Base-by-base conservation (phyloP, 1,284 basidiomycete genomes). In the Caloboletus firmus region DNA sequence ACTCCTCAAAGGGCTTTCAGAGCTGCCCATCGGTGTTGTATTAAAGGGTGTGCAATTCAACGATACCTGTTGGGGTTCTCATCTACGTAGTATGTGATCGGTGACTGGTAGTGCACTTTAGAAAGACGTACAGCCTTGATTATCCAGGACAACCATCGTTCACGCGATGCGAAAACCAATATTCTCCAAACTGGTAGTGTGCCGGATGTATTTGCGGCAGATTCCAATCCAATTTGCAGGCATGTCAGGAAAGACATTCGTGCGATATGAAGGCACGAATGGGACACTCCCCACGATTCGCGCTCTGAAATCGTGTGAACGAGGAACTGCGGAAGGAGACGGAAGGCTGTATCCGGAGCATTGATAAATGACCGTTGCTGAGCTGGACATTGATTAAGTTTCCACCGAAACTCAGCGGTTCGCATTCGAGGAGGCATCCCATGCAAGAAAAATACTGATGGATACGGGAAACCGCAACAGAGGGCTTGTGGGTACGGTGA, bases 331-430 rank as follows among this genome's bases (percentile, higher is more conserved):
- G 55, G 49, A 40, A 26, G n/a, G 22, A 45, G 41, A 44, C 17
- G 26, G 30, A 15, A 28, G 51, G 66, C 59, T 31, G 49, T 60
- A 43, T 42, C 8, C 28, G 24, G 52, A 13, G 5, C 30, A 31
- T 35, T 26, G 22, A 55, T 28, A 18, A 42, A 40, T 49, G 43
- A 47, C 64, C 43, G 52, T 50, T 49, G 54, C 62, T 64, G 64
- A 54, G 62, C 54, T 55, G 39, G 47, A 45, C 20, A 40, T 26
- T 51, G 45, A 62, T 57, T 50, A 24, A 30, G 51, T 57, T 64
- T 55, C 48, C 45, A 35, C 34, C 31, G 17, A 52, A 55, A 43
- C 18, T 13, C 36, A 40, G 36, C 26, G 17, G 31, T 41, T 36
- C 40, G 28, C 6, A 26, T 44, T 44, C 18, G 31, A 43, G 28